Evolutionary conservation across 345 rosid species (phyloP), one percentile per base, ranked within the genome.

Genomic region (Acer yangbiense): DNA sequence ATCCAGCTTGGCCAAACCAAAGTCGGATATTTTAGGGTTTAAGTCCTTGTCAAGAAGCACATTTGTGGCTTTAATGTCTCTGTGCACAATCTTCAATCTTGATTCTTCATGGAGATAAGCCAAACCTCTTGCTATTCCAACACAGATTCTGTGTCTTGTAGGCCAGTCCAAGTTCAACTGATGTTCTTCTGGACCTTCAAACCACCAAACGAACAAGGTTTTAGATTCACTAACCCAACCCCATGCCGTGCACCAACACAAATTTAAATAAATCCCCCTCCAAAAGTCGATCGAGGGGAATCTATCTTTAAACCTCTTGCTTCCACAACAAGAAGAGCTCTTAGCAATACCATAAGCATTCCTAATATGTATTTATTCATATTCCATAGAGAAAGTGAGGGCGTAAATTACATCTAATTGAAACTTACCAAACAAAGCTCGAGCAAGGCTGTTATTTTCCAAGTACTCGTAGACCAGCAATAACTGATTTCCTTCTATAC

Each of bases 21-120:
- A 92, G 78, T 92, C 94, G 20, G 92, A 90, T 65, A 92, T 90
- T 76, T 86, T 87, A 41, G 92, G 85, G 11, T 82, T 87, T 9
- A 92, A 81, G 63, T 83, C 65, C 79, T 80, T 79, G 21, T 90
- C 92, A 13, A 92, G 94, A 46, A 90, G 90, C 75, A 90, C 94
- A 75, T 89, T 92, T 0, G 91, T 87, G 1, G 94, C 87, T 80
- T 92, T 92, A 67, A 92, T 90, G 83, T 92, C 97, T 75, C 94
- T 85, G 52, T 92, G 97, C 55, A 92, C 92, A 68, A 90, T 89
- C 84, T 86, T 90, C 61, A 92, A 57, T 68, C 89, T 82, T 0
- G 91, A 92, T 78, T 92, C 97, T 78, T 92, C 94, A 29, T 92
- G 94, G 73, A 90, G 89, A 79, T 86, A 92, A 32, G 86, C 83